These are phyloP conservation scores for Escallonia herrerae DNA, from an alignment of 129 eudicot genomes.

Conservation along the genomic window DNA sequence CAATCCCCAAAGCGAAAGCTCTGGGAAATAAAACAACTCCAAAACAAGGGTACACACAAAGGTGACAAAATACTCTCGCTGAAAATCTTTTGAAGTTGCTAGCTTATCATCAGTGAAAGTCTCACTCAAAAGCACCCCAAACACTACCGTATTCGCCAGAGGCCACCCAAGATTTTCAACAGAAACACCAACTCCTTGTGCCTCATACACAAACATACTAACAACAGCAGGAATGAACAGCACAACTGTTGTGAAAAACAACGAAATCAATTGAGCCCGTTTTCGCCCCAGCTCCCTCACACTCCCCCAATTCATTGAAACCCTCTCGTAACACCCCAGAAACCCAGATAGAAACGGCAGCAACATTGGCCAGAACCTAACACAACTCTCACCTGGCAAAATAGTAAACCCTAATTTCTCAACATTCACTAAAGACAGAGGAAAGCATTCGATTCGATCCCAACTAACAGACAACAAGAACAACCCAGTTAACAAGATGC, in stretches of 20 bases:
- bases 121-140: slow-evolving; percentile 92
- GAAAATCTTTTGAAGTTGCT: slow-evolving; percentile 47
- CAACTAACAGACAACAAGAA: slow-evolving; percentile 67
- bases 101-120: slow-evolving; percentile 59
- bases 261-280: slow-evolving; percentile 52
- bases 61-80: slow-evolving; percentile 74
- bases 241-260: slow-evolving; percentile 66
- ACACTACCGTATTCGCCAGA: slow-evolving; percentile 78
- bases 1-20: slow-evolving; percentile 90
- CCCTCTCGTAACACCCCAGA: slow-evolving; percentile 72
- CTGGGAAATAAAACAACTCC: slow-evolving; percentile 73
- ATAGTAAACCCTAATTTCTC: slow-evolving; percentile 30
- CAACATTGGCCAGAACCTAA: slow-evolving; percentile 88
- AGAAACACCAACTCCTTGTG: slow-evolving; percentile 77
- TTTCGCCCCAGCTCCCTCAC: slow-evolving; percentile 62
- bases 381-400: slow-evolving; percentile 46
- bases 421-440: slow-evolving; percentile 54
- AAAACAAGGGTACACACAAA: slow-evolving; percentile 59
- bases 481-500: slow-evolving; percentile 52
- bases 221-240: slow-evolving; percentile 81
- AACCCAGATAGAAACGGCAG: slow-evolving; percentile 87
- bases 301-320: slow-evolving; percentile 52
- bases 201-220: slow-evolving; percentile 83
- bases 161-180: slow-evolving; percentile 69
- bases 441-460: slow-evolving; percentile 90